Evolutionary conservation across 805 yeast genomes (phyloP), one percentile per base, ranked within the genome.

Genomic region (Brettanomyces naardenensis): DNA sequence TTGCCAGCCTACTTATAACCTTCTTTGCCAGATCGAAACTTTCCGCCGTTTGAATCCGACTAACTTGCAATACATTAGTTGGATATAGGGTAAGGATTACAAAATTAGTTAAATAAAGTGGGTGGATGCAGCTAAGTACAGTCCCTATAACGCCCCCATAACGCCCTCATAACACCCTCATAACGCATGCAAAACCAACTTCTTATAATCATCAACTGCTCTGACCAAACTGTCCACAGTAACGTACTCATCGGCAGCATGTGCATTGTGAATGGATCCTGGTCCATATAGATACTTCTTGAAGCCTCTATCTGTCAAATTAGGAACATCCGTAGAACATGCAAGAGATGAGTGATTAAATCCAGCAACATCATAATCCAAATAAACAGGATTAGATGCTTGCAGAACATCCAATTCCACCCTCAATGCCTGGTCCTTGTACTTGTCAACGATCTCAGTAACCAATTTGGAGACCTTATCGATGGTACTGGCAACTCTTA

Each of bases 261-360:
- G 84, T 0, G 84, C 84, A 28, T 72, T 76, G 25, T 59, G 63
- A 35, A 78, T 77, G 2, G 77, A 58, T 3, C 87, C 87, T 3
- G 86, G 84, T 0, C 86, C 87, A 46, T 76, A 79, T 6, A 79
- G 56, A 47, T 74, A 78, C 47, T 73, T 61, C 39, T 61, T 64
- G 44, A 62, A 64, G 6, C 60, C 60, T 15, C 47, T 36, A 6
- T 47, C 46, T 4, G 46, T 38, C 32, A 73, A 44, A 37, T 68
- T 62, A 11, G 78, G 77, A 35, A 73, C 61, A 47, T 74, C 80
- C 2, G 65, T 61, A 10, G 53, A 49, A 35, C 58, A 61, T 3
- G 61, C 44, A 2, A 62, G 61, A 2, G 64, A 58, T 18, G 30
- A 14, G 20, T 33, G 28, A 3, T 78, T 82, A 46, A 80, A 80